phyloP scores from a whole-genome alignment of 1,284 basidiomycete genomes.

The Coriolopsis trogii region DNA sequence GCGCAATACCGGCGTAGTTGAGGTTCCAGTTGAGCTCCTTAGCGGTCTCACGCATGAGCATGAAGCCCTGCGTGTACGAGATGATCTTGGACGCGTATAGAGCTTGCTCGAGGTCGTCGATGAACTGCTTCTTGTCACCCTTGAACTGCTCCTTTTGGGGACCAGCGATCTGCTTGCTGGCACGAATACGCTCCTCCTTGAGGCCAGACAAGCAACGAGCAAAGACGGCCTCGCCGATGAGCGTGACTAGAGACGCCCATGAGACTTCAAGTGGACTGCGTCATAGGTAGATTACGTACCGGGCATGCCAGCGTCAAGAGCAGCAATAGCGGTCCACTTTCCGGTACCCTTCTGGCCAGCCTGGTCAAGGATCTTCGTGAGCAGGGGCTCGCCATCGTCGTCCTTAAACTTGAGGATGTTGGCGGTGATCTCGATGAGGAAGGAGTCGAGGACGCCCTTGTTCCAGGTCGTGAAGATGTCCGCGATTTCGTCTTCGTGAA shows the following conservation, averaged over 20 bases:
- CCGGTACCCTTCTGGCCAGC: conserved; percentile 99
- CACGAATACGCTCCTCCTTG: conserved; percentile 96
- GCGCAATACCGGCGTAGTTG: conserved; percentile 96
- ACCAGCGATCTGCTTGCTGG: conserved; percentile 88
- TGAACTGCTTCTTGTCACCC: conserved; percentile 99
- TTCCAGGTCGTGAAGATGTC: conserved; percentile 94
- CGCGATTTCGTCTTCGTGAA: conserved; percentile 85
- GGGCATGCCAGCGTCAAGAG: conserved; percentile 92
- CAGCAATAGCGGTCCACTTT: conserved; percentile 99
- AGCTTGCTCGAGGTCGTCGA: conserved; percentile 98
- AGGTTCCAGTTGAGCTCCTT: conserved; percentile 87
- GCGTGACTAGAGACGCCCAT: conserved; percentile 71
- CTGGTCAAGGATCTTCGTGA: conserved; percentile 93
- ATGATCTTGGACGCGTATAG: conserved; percentile 99
- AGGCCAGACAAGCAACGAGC: conserved; percentile 97
- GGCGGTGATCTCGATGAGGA: conserved; percentile 98
- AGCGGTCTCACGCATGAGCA: conserved; percentile 98
- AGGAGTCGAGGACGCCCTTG: conserved; percentile 98
- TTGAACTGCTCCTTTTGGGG: conserved; percentile 93
- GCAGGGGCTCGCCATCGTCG: conserved; percentile 88
- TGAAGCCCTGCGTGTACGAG: conserved; percentile 99
- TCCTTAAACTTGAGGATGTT: conserved; percentile 97
- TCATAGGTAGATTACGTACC: conserved; percentile 52
- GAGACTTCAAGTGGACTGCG: neutral
- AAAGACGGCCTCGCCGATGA: conserved; percentile 99